phyloP scores from a whole-genome alignment of 805 yeast species.

The Schwanniomyces occidentalis region DNA sequence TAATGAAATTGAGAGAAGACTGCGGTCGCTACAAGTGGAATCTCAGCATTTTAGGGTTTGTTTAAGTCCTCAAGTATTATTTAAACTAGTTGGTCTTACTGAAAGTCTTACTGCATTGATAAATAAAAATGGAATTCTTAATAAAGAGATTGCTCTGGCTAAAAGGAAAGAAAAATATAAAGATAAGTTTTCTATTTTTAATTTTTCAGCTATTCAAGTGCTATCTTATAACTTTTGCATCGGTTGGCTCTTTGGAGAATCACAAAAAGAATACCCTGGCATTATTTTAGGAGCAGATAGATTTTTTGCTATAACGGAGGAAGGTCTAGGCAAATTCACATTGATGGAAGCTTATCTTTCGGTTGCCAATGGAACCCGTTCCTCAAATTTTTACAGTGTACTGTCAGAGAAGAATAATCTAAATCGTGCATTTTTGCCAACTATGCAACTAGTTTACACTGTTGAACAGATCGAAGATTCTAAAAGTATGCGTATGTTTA shows the following conservation, averaged over 20 bases:
- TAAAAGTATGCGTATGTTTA: conserved; percentile 46
- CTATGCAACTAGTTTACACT: conserved; percentile 58
- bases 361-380: conserved; percentile 60
- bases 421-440: conserved; percentile 69
- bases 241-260: conserved; percentile 73
- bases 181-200: conserved; percentile 10
- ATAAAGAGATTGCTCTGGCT: not conserved
- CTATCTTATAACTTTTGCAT: conserved; percentile 65
- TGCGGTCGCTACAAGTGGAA: conserved; percentile 54
- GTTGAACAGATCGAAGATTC: conserved; percentile 26
- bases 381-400: conserved; percentile 49
- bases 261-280: conserved; percentile 57
- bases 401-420: conserved; percentile 47
- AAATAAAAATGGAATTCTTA: not conserved
- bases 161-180: not conserved
- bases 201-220: conserved; percentile 55
- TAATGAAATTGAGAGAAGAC: conserved; percentile 17
- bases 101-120: conserved; percentile 20
- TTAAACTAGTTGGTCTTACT: conserved; percentile 35
- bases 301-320: conserved; percentile 64
- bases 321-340: conserved; percentile 64
- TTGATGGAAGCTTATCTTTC: conserved; percentile 70
- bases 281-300: conserved; percentile 76
- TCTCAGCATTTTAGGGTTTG: conserved; percentile 61
- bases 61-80: conserved; percentile 51